Percentiles rank a stretch among this genome's conserved stretches.
phyloP scores from a whole-genome alignment of 2,329 filamentous ascomycete genomes.

The Penicillium olsonii region DNA sequence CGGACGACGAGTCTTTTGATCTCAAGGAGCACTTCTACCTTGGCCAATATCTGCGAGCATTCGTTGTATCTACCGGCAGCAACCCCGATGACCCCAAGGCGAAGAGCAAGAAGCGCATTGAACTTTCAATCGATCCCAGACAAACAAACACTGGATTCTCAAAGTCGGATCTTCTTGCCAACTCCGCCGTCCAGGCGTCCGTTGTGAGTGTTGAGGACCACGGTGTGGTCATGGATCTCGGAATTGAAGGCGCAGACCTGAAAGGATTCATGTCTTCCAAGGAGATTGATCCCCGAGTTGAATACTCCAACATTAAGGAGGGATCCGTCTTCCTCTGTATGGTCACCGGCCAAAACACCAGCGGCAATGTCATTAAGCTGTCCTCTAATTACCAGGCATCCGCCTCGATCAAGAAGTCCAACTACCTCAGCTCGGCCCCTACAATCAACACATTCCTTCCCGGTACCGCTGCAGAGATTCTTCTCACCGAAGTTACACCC shows the following conservation, averaged over 20 bases:
- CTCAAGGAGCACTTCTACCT: conserved; percentile 73
- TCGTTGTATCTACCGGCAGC: conserved; percentile 76
- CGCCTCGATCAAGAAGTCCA: conserved; percentile 65
- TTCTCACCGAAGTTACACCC: conserved; percentile 73
- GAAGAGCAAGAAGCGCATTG: conserved; percentile 77
- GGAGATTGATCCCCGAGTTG: conserved; percentile 69
- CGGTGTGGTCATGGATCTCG: conserved; percentile 89
- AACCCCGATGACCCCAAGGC: conserved; percentile 49
- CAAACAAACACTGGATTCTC: conserved; percentile 75
- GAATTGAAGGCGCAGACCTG: conserved; percentile 66
- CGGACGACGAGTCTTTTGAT: conserved; percentile 63
- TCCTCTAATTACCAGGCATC: conserved; percentile 72
- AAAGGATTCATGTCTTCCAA: conserved; percentile 84
- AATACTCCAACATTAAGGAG: conserved; percentile 71
- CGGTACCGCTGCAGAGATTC: conserved; percentile 82
- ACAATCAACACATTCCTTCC: conserved; percentile 89
- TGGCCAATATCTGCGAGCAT: conserved; percentile 86
- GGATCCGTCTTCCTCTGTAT: conserved; percentile 84
- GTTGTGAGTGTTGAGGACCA: conserved; percentile 94
- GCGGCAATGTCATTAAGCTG: conserved; percentile 83
- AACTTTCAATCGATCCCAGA: conserved; percentile 79
- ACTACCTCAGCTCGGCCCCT: conserved; percentile 71
- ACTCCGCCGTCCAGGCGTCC: conserved; percentile 81
- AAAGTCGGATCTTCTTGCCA: conserved; percentile 70
- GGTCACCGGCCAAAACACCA: conserved; percentile 71